Evolutionary conservation across 305 asterid genomes (phyloP), one percentile per base, ranked within the genome.

Genomic region (Fraxinus greggii): DNA sequence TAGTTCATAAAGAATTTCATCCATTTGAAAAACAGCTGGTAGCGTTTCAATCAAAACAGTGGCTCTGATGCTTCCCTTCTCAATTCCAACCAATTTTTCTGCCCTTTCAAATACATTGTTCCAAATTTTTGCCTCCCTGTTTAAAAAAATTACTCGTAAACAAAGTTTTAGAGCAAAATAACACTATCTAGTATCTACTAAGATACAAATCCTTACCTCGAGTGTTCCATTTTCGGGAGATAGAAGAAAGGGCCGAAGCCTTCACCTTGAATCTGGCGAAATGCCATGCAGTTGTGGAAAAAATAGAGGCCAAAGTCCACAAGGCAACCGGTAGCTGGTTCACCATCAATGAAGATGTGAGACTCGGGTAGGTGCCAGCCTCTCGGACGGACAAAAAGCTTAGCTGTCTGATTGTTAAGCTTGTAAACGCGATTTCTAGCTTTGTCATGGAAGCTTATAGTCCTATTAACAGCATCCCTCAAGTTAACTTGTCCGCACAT

Each of bases 301-400:
- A 94, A 95, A 40, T 95, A 95, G 82, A 95, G 97, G 28, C 98
- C 98, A 4, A 95, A 94, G 84, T 95, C 98, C 7, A 96, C 92
- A 3, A 96, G 88, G 89, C 97, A 92, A 42, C 86, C 98, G 1
- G 89, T 80, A 21, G 93, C 97, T 0, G 99, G 98, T 61, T 93
- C 93, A 2, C 99, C 99, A 80, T 96, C 99, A 81, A 96, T 87
- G 69, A 94, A 85, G 86, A 96, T 88, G 88, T 96, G 99, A 31
- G 97, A 90, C 87, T 96, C 99, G 0, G 97, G 98, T 78, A 96
- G 77, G 72, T 96, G 99, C 98, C 99, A 94, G 21, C 99, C 99
- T 80, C 98, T 85, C 0, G 99, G 98, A 2, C 98, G 98, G 28
- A 96, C 99, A 24, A 96, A 96, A 8, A 96, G 97, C 91, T 90